These are phyloP conservation scores for Plenodomus tracheiphilus DNA, from an alignment of 2,329 filamentous ascomycete genomes.

Conservation along the genomic window DNA sequence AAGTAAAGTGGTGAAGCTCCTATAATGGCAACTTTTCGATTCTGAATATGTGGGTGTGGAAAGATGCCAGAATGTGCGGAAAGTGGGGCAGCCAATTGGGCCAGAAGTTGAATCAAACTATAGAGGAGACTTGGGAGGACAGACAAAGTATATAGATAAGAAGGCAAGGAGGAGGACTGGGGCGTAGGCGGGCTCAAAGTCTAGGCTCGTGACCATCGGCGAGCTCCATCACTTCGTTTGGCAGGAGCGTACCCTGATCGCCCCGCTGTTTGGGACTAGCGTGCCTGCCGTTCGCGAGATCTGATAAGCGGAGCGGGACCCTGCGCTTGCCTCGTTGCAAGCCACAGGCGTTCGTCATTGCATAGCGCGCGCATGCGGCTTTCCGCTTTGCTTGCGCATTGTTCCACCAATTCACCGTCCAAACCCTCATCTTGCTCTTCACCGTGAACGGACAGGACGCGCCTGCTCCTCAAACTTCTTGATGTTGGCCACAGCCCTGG, in stretches of 20 bases:
- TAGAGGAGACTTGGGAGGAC: constrained; percentile 13
- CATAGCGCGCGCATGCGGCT: neutral
- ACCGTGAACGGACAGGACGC: constrained; percentile 8
- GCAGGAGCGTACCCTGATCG: constrained; percentile 19
- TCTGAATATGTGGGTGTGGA: neutral
- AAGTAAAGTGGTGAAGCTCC: neutral
- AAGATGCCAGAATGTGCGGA: neutral
- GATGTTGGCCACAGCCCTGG: neutral
- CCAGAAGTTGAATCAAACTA: constrained; percentile 11
- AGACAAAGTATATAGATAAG: constrained; percentile 22
- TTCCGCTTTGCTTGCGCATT: neutral
- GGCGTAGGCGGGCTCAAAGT: constrained; percentile 17
- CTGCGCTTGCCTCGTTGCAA: constrained; percentile 10
- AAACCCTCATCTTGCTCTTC: constrained; percentile 3
- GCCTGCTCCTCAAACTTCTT: constrained; percentile 1
- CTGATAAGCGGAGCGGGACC: constrained; percentile 15
- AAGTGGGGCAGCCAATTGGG: constrained; percentile 14
- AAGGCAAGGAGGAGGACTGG: constrained; percentile 19
- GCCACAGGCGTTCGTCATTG: neutral
- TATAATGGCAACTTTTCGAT: neutral
- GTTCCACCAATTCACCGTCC: neutral
- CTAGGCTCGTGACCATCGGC: constrained; percentile 42
- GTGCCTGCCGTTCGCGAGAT: constrained; percentile 10
- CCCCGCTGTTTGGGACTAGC: constrained; percentile 25
- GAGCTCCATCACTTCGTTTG: constrained; percentile 30